Percentiles rank a stretch among this genome's conserved stretches.
Evolutionary conservation across 768 basidiomycete species (phyloP).

Genomic region (Exsudoporus frostii): DNA sequence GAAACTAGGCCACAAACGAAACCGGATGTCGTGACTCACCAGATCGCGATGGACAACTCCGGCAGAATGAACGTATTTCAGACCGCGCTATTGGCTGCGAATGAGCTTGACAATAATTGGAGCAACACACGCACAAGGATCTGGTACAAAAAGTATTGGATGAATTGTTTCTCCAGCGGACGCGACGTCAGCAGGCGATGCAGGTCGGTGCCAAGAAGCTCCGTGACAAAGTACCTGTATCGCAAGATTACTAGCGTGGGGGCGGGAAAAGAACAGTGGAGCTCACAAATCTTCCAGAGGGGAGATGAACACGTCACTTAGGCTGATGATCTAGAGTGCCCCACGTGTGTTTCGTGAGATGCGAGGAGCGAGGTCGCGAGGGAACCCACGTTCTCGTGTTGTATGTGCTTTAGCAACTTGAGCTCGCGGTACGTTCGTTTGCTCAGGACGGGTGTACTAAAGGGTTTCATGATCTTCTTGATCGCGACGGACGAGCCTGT

Average conservation of each 20-base stretch:
- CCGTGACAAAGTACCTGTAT: constrained; percentile 94
- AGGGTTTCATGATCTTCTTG: constrained; percentile 99
- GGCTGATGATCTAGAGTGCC: constrained; percentile 81
- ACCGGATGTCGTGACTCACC: constrained; percentile 39
- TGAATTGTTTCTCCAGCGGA: constrained; percentile 99
- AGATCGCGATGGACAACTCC: constrained; percentile 98
- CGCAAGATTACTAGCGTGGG: constrained; percentile 1
- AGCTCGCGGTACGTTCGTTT: constrained; percentile 98
- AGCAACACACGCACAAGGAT: constrained; percentile 66
- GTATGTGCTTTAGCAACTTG: constrained; percentile 96
- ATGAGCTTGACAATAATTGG: constrained; percentile 1
- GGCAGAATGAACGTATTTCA: constrained; percentile 99
- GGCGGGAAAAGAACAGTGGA: not conserved
- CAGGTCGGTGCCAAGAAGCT: constrained; percentile 95
- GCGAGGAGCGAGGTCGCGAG: not conserved
- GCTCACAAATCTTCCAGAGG: constrained; percentile 96
- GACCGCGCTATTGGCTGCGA: constrained; percentile 64
- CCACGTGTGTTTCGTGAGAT: constrained; percentile 3
- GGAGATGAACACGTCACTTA: constrained; percentile 98
- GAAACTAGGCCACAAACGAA: not conserved
- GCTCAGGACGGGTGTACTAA: constrained; percentile 96
- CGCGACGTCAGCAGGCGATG: constrained; percentile 95
- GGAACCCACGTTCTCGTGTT: constrained; percentile 88
- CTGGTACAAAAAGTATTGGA: constrained; percentile 99
- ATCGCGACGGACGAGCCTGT: constrained; percentile 93